A percentile compares a stretch with the other conserved stretches of the same genome.
These are phyloP conservation scores for Silene coronaria DNA, from an alignment of 179 eudicot genomes.

Conservation along the genomic window DNA sequence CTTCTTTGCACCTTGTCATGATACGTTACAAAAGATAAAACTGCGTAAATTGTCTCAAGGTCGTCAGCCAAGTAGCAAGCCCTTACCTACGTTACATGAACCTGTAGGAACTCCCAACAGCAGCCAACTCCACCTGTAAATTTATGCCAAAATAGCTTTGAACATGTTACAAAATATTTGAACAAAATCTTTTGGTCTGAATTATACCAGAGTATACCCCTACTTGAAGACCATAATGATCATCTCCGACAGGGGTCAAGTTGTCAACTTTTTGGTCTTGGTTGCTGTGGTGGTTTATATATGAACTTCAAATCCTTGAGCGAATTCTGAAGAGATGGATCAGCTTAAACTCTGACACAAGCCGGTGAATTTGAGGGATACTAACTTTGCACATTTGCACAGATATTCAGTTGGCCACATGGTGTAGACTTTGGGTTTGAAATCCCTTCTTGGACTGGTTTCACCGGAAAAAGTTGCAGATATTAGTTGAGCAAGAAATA, in stretches of 20 bases:
- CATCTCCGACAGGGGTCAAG: neutral
- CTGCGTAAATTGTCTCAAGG: constrained; percentile 30
- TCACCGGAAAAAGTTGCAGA: neutral
- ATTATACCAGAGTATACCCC: neutral
- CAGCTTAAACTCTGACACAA: neutral
- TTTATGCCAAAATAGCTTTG: neutral
- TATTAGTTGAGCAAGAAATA: neutral
- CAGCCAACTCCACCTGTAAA: constrained; percentile 18
- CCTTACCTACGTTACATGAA: constrained; percentile 18
- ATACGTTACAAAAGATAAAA: constrained; percentile 37
- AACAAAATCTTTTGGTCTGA: neutral
- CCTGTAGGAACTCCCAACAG: constrained; percentile 4
- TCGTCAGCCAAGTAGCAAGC: constrained; percentile 21
- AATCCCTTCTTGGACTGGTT: neutral
- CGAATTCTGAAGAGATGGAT: neutral
- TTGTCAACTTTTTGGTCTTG: too few species aligned
- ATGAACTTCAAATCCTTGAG: neutral
- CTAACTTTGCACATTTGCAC: neutral
- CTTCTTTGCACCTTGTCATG: constrained; percentile 64
- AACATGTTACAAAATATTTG: neutral
- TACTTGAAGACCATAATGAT: neutral
- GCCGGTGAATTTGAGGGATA: neutral
- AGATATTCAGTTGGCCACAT: neutral
- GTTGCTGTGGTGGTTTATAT: too few species aligned
- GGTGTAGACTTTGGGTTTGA: neutral